Evolutionary conservation across 2,329 filamentous ascomycete species (phyloP), one percentile per base, ranked within the genome.

Genomic region (Fusarium succisae): DNA sequence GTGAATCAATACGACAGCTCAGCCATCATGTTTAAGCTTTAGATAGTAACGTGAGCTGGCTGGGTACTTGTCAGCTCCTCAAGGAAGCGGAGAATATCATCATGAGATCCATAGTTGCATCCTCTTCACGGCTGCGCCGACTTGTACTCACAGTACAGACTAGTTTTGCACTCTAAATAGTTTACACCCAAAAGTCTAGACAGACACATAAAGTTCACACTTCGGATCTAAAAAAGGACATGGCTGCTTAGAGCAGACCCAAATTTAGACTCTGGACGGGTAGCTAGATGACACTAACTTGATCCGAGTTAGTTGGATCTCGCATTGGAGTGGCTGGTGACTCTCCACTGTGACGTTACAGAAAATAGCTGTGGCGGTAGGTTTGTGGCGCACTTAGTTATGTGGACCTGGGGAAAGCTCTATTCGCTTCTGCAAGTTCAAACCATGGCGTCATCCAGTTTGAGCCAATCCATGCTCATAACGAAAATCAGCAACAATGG

Each of bases 191-290:
- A 45, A 56, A 57, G 39, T 65, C 54, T 24, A 38, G 48, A 45
- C 43, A 57, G 24, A 53, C 38, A 39, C 32, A 63, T 47, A 56
- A 30, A 58, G 57, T 72, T 71, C 47, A 43, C 28, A 35, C 51
- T 57, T 53, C 43, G 35, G 41, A 62, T 58, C 67, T 63, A 68
- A 71, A 70, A 68, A 57, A 44, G 69, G 57, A 61, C 32, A 38
- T 65, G 59, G 64, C 57, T 48, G 72, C 63, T 77, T 72, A 76
- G 62, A 74, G 44, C 45, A 74, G 67, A 69, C 37, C 72, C 69
- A 75, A 77, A 75, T 75, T 74, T 76, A 69, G 64, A 62, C 63
- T 77, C 67, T 60, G 60, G 63, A 74, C 43, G 32, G 45, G 38
- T 50, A 58, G 55, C 48, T 15, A 56, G 66, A 75, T 69, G 58